phyloP scores from a whole-genome alignment of 1,139 yeast genomes.

The Citeromyces siamensis region DNA sequence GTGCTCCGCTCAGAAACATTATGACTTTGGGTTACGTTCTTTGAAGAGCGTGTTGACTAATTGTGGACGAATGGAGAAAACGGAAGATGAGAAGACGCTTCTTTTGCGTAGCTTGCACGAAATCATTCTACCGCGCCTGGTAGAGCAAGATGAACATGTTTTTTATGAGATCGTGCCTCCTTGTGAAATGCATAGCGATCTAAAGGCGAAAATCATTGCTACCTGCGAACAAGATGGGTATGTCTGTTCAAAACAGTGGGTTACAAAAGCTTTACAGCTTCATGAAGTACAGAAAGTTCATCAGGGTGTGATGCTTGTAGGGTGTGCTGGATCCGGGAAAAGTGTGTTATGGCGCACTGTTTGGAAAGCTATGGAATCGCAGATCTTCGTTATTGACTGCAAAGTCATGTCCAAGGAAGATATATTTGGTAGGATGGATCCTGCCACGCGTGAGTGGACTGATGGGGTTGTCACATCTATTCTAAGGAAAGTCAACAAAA shows the following conservation, averaged over 20 bases:
- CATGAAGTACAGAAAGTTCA: constrained; percentile 50
- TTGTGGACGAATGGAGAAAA: constrained; percentile 40
- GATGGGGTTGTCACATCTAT: constrained; percentile 77
- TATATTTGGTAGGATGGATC: constrained; percentile 62
- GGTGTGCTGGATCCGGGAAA: constrained; percentile 71
- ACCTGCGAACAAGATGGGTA: constrained; percentile 16
- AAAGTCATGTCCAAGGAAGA: constrained; percentile 58
- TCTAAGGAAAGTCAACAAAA: constrained; percentile 43
- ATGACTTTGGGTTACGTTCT: constrained; percentile 85
- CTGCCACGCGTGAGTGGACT: constrained; percentile 80
- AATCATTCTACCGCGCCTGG: constrained; percentile 54
- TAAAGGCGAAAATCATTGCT: constrained; percentile 12
- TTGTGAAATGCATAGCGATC: constrained; percentile 7
- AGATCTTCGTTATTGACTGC: constrained; percentile 49
- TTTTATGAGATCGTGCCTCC: constrained; percentile 17
- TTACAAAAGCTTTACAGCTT: constrained; percentile 49
- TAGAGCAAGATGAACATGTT: constrained; percentile 33
- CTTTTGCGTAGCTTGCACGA: constrained; percentile 37
- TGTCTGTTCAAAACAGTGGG: constrained; percentile 26
- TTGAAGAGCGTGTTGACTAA: constrained; percentile 51
- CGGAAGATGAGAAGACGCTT: constrained; percentile 6
- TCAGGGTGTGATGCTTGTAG: constrained; percentile 77
- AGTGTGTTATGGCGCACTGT: constrained; percentile 40
- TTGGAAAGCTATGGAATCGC: constrained; percentile 29
- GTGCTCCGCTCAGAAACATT: constrained; percentile 53